phyloP scores from a whole-genome alignment of 2,329 filamentous ascomycete species.

The Berkeleyomyces rouxiae region DNA sequence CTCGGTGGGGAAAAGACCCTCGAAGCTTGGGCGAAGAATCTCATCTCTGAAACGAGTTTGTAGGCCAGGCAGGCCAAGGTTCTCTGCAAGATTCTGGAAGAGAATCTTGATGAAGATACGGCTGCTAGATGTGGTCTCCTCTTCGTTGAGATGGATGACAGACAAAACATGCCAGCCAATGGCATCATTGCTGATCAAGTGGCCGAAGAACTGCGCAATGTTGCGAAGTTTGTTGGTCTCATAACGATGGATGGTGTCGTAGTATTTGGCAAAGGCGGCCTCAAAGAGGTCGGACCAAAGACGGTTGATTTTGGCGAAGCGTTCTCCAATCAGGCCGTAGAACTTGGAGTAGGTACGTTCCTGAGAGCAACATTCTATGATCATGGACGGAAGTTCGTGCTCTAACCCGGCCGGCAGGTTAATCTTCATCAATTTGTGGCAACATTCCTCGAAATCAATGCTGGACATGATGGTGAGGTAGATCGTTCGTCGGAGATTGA shows the following conservation, averaged over 20 bases:
- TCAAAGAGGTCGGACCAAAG: constrained; percentile 91
- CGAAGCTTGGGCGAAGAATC: constrained; percentile 57
- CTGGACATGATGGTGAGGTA: constrained; percentile 97
- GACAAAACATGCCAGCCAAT: constrained; percentile 85
- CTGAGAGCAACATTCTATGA: constrained; percentile 91
- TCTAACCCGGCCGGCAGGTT: constrained; percentile 76
- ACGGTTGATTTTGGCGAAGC: constrained; percentile 89
- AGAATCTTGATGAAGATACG: constrained; percentile 98
- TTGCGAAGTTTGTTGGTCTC: constrained; percentile 92
- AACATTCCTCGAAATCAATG: constrained; percentile 89
- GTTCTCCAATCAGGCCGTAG: constrained; percentile 83
- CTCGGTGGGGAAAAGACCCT: constrained; percentile 79
- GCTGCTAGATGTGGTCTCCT: constrained; percentile 89
- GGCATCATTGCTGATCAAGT: constrained; percentile 72
- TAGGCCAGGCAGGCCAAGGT: constrained; percentile 67
- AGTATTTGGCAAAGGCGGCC: constrained; percentile 78
- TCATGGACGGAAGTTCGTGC: constrained; percentile 83
- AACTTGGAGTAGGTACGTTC: constrained; percentile 97
- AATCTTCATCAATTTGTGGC: constrained; percentile 93
- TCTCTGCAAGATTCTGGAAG: constrained; percentile 80
- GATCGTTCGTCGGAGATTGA: constrained; percentile 83
- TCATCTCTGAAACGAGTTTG: constrained; percentile 64
- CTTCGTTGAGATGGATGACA: constrained; percentile 78
- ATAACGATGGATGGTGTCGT: constrained; percentile 92
- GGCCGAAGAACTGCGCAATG: constrained; percentile 86